Base-by-base conservation (phyloP, 139 green algal species). In the Coelastrella sp. region DNA sequence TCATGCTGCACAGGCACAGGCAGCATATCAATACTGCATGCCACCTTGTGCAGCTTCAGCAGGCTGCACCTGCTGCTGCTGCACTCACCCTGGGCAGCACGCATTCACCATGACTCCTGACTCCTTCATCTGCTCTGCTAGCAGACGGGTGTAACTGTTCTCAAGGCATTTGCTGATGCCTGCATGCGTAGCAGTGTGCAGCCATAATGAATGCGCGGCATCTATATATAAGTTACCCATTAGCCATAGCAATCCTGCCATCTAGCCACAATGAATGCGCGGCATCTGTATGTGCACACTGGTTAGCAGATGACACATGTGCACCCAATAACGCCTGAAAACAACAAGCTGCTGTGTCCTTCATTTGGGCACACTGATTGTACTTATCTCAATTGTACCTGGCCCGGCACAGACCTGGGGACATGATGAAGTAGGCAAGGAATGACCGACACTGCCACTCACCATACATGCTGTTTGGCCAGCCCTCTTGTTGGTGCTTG, bases 121-220 rank as follows among this genome's bases (percentile, higher is more conserved):
- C 7, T 72, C 25, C 74, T 91, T 56, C 56, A 95, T 68, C 90
- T 96, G 72, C 66, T 91, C 9, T 4, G 94, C 95, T 83, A 96
- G 85, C 6, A 95, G 57, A 7, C 94, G 82, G 3, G 92, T 95
- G 92, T 95, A 97, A n/a, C 89, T 89, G 10, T 58, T 86, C 85
- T 95, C 85, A 6, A 81, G 85, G 25, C 94, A 88, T 90, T 97
- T 97, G 87, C 70, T 92, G 15, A 97, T 87, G 78, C 95, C 95
- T 85, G 96, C 95, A 92, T 95, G 95, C 25, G 58, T 8, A 57
- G 10, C 35, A 49, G 35, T 49, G 35, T 49, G 35, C 35, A 49
- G 35, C 35, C 35, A 49, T 3, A 49, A 49, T 49, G 35, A 49
- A 49, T 49, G 35, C 35, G 35, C 35, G 35, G 35, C 35, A 49